Conservation (phyloP, 345 rosid species). For the Stellera chamaejasme region DNA sequence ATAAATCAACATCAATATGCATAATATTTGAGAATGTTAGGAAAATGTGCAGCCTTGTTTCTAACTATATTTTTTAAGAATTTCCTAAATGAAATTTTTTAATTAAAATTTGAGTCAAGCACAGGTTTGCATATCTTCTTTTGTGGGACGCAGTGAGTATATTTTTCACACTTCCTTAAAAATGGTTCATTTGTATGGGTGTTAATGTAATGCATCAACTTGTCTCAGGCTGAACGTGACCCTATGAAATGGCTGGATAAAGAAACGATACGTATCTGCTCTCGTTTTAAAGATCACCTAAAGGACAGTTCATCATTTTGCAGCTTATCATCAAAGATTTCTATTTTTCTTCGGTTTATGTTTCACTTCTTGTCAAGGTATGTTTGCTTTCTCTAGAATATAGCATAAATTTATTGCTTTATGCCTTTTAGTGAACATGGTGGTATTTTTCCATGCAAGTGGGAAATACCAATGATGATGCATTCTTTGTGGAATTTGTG, state of each 20-base stretch:
- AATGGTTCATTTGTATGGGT: not conserved
- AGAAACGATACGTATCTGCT: conserved; percentile 62
- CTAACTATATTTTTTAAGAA: no score
- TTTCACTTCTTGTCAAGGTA: conserved; percentile 90
- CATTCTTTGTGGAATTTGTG: no score
- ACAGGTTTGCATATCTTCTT: no score
- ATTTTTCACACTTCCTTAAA: not conserved
- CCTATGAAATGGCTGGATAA: conserved; percentile 86
- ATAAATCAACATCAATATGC: conserved; percentile 72
- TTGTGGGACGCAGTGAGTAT: not conserved
- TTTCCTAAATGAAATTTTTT: no score
- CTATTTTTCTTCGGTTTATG: conserved; percentile 70
- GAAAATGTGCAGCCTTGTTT: conserved; percentile 35
- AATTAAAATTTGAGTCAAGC: no score
- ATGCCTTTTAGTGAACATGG: no score
- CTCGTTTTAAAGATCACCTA: conserved; percentile 70
- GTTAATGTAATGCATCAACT: conserved; percentile 8
- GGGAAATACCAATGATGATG: no score
- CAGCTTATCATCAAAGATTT: conserved; percentile 58
- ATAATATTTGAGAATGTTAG: conserved; percentile 59
- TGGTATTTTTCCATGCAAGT: no score
- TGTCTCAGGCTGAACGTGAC: conserved; percentile 58
- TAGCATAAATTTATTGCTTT: not conserved
- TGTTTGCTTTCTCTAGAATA: not conserved
- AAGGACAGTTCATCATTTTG: conserved; percentile 69